phyloP scores from a whole-genome alignment of 2,329 filamentous ascomycete genomes.

The Colletotrichum graminicola region DNA sequence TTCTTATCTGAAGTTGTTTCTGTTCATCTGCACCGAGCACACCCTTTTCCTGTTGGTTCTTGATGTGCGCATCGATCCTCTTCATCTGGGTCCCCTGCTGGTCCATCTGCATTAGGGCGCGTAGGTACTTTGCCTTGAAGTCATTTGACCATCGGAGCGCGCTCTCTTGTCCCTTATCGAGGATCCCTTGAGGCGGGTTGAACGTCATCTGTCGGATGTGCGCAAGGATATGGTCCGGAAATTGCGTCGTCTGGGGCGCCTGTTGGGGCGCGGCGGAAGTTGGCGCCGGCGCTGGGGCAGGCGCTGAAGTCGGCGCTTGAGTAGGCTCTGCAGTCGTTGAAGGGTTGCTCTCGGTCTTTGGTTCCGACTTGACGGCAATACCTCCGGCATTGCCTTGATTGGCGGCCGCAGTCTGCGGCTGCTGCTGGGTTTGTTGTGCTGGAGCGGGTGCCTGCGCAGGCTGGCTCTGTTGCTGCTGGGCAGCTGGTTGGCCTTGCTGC shows the following conservation, averaged over 20 bases:
- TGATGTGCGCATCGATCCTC: constrained; percentile 57
- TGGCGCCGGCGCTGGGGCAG: constrained; percentile 27
- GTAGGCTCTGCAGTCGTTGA: constrained; percentile 35
- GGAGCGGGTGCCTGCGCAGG: constrained; percentile 43
- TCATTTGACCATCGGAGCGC: constrained; percentile 62
- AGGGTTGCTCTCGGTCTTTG: constrained; percentile 28
- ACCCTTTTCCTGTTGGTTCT: constrained; percentile 58
- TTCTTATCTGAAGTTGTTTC: constrained; percentile 58
- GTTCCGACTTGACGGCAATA: constrained; percentile 35
- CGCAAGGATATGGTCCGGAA: constrained; percentile 59
- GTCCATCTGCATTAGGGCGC: constrained; percentile 65
- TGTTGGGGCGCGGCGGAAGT: constrained; percentile 31
- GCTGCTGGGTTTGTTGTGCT: constrained; percentile 44
- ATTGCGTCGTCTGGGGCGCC: constrained; percentile 48
- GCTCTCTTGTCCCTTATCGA: constrained; percentile 58
- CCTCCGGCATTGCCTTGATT: constrained; percentile 24
- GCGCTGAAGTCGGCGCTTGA: constrained; percentile 24
- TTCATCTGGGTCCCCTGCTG: constrained; percentile 55
- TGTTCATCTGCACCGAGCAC: constrained; percentile 60
- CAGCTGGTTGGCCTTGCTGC: constrained; percentile 40
- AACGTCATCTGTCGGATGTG: constrained; percentile 64
- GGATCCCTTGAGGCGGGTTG: constrained; percentile 55
- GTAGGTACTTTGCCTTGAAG: constrained; percentile 60
- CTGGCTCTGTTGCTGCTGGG: constrained; percentile 30
- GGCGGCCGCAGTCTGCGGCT: constrained; percentile 34